phyloP scores from a whole-genome alignment of 768 basidiomycete species.

The Calocera viscosa region DNA sequence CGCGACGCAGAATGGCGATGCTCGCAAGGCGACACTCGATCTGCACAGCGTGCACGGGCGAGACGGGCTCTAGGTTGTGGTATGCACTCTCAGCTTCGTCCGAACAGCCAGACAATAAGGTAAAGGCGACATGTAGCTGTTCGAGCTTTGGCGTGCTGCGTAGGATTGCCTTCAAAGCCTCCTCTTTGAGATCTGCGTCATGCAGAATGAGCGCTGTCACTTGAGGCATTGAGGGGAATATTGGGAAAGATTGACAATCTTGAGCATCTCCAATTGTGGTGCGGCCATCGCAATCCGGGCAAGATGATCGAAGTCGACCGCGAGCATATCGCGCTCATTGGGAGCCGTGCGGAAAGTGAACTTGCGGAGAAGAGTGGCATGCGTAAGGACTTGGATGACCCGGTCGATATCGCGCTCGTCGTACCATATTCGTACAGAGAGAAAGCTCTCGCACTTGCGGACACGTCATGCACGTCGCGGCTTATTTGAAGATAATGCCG shows the following conservation, averaged over 20 bases:
- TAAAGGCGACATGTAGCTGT: background rate
- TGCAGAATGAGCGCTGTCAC: background rate
- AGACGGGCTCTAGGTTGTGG: too few species aligned
- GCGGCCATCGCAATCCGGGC: background rate
- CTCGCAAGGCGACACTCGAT: too few species aligned
- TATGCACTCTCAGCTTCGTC: too few species aligned
- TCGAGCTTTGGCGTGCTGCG: background rate
- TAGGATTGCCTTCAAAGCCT: background rate
- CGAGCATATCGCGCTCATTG: background rate
- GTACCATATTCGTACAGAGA: background rate
- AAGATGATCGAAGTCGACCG: background rate
- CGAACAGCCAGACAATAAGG: too few species aligned
- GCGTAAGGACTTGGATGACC: background rate
- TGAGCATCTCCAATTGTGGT: background rate
- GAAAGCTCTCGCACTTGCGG: background rate
- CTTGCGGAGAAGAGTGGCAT: background rate
- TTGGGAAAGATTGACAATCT: background rate
- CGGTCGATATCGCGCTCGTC: background rate
- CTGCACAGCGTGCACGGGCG: too few species aligned
- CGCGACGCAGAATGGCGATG: too few species aligned
- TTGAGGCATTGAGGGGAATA: background rate
- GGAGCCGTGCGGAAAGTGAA: background rate
- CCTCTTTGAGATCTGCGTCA: background rate
- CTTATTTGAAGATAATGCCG: background rate
- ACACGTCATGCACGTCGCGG: background rate